These are phyloP conservation scores for Colletotrichum melonis DNA, from an alignment of 2,329 filamentous ascomycete genomes.

Conservation along the genomic window DNA sequence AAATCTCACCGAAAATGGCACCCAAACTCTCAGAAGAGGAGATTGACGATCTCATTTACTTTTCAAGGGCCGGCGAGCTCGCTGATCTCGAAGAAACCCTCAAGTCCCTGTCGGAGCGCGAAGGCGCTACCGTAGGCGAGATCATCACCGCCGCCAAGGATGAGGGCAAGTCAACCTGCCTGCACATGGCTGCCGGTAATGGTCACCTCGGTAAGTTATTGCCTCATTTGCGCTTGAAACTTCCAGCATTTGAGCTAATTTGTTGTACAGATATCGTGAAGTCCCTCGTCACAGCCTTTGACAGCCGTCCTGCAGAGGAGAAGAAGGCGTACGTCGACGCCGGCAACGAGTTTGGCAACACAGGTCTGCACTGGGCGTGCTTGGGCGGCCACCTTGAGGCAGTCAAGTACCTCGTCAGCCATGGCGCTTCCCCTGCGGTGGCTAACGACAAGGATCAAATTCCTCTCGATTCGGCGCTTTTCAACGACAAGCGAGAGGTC, in stretches of 20 bases:
- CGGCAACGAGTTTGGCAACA: conserved; percentile 87
- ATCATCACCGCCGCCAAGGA: conserved; percentile 80
- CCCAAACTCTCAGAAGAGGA: conserved; percentile 77
- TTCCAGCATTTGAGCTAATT: background rate
- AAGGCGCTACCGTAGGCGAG: conserved; percentile 68
- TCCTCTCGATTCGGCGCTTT: conserved; percentile 78
- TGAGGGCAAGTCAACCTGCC: conserved; percentile 78
- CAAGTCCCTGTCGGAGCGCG: conserved; percentile 68
- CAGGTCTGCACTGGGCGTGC: conserved; percentile 92
- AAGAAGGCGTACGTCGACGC: conserved; percentile 70
- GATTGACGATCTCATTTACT: conserved; percentile 92
- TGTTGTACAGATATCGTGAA: conserved; percentile 55
- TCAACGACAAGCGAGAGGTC: conserved; percentile 74
- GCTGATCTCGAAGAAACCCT: conserved; percentile 73
- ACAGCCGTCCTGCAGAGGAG: conserved; percentile 49
- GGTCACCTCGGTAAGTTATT: conserved; percentile 77
- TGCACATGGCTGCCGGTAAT: conserved; percentile 95
- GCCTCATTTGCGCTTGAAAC: background rate
- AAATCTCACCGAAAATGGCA: conserved; percentile 49
- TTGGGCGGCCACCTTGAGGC: conserved; percentile 86
- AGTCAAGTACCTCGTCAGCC: conserved; percentile 80
- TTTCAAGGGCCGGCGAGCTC: conserved; percentile 81
- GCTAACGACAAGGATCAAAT: conserved; percentile 89
- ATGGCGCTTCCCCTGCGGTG: conserved; percentile 81
- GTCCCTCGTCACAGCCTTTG: conserved; percentile 55